A percentile compares a stretch with the other conserved stretches of the same genome.
These are phyloP conservation scores for Sonneratia alba DNA, from an alignment of 345 rosid species.

Conservation along the genomic window DNA sequence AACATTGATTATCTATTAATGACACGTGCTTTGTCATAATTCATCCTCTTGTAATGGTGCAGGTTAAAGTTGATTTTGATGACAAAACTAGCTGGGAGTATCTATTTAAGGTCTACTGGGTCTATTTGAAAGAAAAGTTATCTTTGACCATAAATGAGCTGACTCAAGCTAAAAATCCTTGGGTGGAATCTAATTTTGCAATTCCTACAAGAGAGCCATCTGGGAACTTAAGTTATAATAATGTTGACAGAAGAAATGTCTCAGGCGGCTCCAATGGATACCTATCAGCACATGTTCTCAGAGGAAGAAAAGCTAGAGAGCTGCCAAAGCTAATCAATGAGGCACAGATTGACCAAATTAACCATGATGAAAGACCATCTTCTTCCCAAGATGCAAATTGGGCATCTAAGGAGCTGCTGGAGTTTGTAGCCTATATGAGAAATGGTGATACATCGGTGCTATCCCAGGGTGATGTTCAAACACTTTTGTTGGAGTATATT, in stretches of 20 bases:
- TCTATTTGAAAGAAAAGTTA: slow-evolving; percentile 55
- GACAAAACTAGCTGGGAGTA: slow-evolving; percentile 96
- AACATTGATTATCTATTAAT: background rate
- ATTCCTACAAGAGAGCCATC: slow-evolving; percentile 20
- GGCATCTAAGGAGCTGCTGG: slow-evolving; percentile 86
- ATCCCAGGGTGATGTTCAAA: slow-evolving; percentile 55
- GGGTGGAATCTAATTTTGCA: slow-evolving; percentile 40
- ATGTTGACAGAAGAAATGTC: slow-evolving; percentile 20
- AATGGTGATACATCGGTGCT: slow-evolving; percentile 57
- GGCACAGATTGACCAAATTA: slow-evolving; percentile 6
- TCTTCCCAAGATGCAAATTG: slow-evolving; percentile 29
- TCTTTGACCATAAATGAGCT: slow-evolving; percentile 63
- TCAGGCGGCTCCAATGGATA: slow-evolving; percentile 24
- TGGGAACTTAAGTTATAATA: slow-evolving; percentile 22
- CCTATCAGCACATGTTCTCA: slow-evolving; percentile 32
- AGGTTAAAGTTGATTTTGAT: slow-evolving; percentile 98
- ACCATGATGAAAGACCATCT: slow-evolving; percentile 2
- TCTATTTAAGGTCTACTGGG: slow-evolving; percentile 93
- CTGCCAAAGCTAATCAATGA: slow-evolving; percentile 15
- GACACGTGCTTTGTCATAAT: background rate
- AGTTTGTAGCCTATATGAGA: slow-evolving; percentile 66
- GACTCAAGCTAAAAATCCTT: slow-evolving; percentile 66
- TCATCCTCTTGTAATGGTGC: slow-evolving; percentile 9
- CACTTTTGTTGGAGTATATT: slow-evolving; percentile 70
- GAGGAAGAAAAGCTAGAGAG: slow-evolving; percentile 42